Conservation (phyloP, 2,329 filamentous ascomycete species). For the Cordyceps javanica region DNA sequence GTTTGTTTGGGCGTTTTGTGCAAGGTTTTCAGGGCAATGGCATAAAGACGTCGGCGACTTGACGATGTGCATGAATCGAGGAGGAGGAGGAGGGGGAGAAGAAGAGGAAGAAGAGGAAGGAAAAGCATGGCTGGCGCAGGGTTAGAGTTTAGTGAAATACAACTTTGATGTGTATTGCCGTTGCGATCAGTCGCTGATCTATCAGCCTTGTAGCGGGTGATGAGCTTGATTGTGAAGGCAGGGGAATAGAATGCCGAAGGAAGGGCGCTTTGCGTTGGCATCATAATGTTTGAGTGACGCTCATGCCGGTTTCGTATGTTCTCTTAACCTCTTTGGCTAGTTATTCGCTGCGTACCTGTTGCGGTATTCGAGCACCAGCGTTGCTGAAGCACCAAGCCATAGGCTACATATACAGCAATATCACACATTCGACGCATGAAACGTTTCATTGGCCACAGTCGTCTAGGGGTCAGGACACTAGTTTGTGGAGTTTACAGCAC, state of each 20-base stretch:
- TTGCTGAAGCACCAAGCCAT: too few species aligned
- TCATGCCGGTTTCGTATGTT: too few species aligned
- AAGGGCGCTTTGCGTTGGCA: too few species aligned
- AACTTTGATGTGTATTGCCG: neutral
- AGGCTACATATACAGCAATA: neutral
- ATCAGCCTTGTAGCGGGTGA: neutral
- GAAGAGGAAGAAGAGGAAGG: too few species aligned
- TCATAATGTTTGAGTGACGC: too few species aligned
- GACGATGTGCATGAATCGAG: neutral
- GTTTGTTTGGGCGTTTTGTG: conserved; percentile 7
- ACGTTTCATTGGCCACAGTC: conserved; percentile 18
- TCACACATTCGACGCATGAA: neutral
- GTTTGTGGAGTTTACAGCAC: conserved; percentile 21
- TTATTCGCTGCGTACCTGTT: too few species aligned
- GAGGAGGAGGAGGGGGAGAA: too few species aligned
- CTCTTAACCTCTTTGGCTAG: too few species aligned
- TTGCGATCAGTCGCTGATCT: too few species aligned
- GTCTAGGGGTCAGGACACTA: conserved; percentile 27
- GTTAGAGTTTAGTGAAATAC: conserved; percentile 7
- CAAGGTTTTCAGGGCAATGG: neutral
- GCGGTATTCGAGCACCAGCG: neutral
- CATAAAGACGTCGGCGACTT: neutral
- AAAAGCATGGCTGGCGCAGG: conserved; percentile 10
- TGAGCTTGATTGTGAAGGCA: neutral
- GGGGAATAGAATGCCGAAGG: neutral